Evolutionary conservation across 2,329 filamentous ascomycete species (phyloP), one percentile per base, ranked within the genome.

Genomic region (Ceratocystiopsis minuta): DNA sequence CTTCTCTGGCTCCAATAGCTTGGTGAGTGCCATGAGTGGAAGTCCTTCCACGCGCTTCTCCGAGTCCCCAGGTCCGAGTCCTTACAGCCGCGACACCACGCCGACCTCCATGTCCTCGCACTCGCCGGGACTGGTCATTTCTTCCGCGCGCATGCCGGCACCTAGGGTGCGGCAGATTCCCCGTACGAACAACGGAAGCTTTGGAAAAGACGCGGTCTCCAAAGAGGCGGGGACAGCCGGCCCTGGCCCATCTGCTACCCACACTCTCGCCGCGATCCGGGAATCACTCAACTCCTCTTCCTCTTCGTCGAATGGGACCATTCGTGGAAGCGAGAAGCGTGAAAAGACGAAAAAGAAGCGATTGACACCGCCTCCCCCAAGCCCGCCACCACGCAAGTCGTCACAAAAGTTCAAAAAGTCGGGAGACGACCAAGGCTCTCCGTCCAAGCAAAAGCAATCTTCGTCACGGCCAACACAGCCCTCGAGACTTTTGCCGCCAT

Each of bases 71-170:
- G 71, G 72, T 1, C 74, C 78, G 12, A 73, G 78, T 2, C 62
- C 74, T 6, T 86, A 84, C 57, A 86, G 80, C 53, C 70, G 80
- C 47, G 79, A 81, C 45, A 85, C 80, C 1, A 86, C 81, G 3
- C 81, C 81, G 7, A 85, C 80, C 5, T 86, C 81, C 11, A 76
- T 81, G 48, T 80, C 77, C 9, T 86, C 81, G 1, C 78, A 80
- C 51, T 86, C 80, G 15, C 78, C 81, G 4, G 69, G 72, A 3
- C 57, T 78, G 5, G 58, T 73, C 55, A 67, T 10, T 28, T 28
- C 53, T 46, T 71, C 59, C 42, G 63, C 55, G 46, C 65, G 59
- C 46, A 64, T 54, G 49, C 66, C 62, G 39, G 43, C 20, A 10
- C 56, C 63, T n/a, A 66, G 67, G 50, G 53, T 57, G 44, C 66